Percentiles rank a stretch among this genome's conserved stretches.
phyloP scores from a whole-genome alignment of 805 yeast genomes.

The Myxozyma neotropica region DNA sequence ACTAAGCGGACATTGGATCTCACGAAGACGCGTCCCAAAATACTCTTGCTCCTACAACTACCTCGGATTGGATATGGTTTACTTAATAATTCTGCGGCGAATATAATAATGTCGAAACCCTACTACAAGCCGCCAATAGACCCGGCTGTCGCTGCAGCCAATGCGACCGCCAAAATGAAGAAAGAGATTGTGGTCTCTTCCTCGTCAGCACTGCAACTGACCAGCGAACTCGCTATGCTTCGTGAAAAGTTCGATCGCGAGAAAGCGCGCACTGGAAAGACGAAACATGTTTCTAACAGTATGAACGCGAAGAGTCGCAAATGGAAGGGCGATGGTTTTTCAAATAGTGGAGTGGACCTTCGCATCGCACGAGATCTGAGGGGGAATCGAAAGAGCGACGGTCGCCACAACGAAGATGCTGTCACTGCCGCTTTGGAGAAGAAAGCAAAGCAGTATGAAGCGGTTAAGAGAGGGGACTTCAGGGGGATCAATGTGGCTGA shows the following conservation, averaged over 20 bases:
- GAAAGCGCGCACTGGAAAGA: constrained; percentile 14
- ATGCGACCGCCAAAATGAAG: constrained; percentile 5
- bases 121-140: constrained; percentile 17
- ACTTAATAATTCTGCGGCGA: no score
- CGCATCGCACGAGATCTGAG: constrained; percentile 25
- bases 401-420: neutral
- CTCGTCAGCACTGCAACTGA: constrained; percentile 25
- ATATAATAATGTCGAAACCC: constrained; percentile 7
- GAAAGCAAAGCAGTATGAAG: constrained; percentile 31
- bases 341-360: constrained; percentile 25
- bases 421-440: constrained; percentile 12
- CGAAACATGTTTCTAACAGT: neutral
- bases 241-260: constrained; percentile 27
- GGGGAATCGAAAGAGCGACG: neutral
- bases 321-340: neutral
- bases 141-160: constrained; percentile 8
- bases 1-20: no score
- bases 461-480: constrained; percentile 23
- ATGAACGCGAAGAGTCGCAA: constrained; percentile 2
- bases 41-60: no score
- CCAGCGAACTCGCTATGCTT: constrained; percentile 27
- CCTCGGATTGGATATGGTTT: no score
- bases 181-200: constrained; percentile 28
- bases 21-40: no score
- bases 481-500: constrained; percentile 14